A percentile compares a stretch with the other conserved stretches of the same genome.
phyloP scores from a whole-genome alignment of 2,329 filamentous ascomycete genomes.

The Pseudocercospora musae region DNA sequence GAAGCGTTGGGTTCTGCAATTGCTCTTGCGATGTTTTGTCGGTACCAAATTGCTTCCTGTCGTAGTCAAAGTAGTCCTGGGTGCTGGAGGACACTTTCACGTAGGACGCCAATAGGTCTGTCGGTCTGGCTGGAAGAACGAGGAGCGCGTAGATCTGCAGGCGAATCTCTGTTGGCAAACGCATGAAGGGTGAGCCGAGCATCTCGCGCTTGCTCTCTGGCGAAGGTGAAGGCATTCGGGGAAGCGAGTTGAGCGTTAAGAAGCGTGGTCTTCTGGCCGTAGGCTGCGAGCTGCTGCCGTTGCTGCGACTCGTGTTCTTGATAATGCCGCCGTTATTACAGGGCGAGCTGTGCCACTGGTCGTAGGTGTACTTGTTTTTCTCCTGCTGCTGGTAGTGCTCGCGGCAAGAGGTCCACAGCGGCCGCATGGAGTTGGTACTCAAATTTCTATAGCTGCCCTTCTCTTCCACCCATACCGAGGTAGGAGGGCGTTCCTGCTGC shows the following conservation, averaged over 20 bases:
- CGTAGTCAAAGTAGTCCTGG: slow-evolving; percentile 44
- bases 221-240: slow-evolving; percentile 13
- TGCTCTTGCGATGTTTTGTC: slow-evolving; percentile 17
- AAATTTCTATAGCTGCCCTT: slow-evolving; percentile 10
- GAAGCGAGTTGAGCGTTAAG: slow-evolving; percentile 15
- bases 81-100: slow-evolving; percentile 34
- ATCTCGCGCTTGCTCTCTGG: slow-evolving; percentile 4
- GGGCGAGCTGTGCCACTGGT: slow-evolving; percentile 4
- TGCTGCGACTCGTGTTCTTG: not conserved
- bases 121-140: slow-evolving; percentile 34
- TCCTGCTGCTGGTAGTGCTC: slow-evolving; percentile 21
- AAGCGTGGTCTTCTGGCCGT: slow-evolving; percentile 10
- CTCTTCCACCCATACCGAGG: slow-evolving; percentile 13
- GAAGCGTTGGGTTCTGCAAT: slow-evolving; percentile 35
- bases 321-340: slow-evolving; percentile 7
- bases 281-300: not conserved
- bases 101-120: slow-evolving; percentile 33
- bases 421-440: slow-evolving; percentile 13
- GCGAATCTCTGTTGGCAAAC: slow-evolving; percentile 46
- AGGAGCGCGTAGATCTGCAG: slow-evolving; percentile 48
- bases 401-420: slow-evolving; percentile 25
- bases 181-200: slow-evolving; percentile 37
- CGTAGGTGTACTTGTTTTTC: not conserved
- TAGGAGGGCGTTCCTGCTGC: slow-evolving; percentile 7
- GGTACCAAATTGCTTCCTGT: slow-evolving; percentile 24